Percentiles rank a stretch among this genome's conserved stretches.
Evolutionary conservation across 352 stramenopile species (phyloP).

Genomic region (Bremia lactucae): DNA sequence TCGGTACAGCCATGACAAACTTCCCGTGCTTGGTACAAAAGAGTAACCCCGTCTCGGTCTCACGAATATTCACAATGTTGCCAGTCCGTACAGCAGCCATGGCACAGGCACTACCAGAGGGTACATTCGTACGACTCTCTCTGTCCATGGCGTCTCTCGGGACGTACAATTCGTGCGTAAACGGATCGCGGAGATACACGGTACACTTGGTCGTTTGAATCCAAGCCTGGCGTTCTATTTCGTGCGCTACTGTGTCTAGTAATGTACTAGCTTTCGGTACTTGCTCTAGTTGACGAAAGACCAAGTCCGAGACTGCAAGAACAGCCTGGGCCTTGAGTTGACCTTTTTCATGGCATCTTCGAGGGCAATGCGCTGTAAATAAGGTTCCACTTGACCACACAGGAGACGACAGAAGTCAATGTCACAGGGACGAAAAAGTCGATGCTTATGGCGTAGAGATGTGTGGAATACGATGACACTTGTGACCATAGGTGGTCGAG

Average conservation of each 20-base stretch:
- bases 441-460: conserved; percentile 3
- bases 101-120: conserved; percentile 31
- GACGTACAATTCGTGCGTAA: conserved; percentile 46
- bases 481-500: conserved; percentile 32
- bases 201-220: conserved; percentile 31
- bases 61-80: conserved; percentile 65
- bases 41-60: conserved; percentile 31
- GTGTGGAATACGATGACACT: conserved; percentile 51
- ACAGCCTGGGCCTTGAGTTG: conserved; percentile 58
- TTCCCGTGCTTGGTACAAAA: conserved; percentile 17
- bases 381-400: conserved; percentile 41
- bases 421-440: conserved; percentile 38
- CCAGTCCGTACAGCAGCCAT: conserved; percentile 52
- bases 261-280: conserved; percentile 50
- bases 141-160: conserved; percentile 30
- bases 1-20: conserved; percentile 68
- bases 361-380: conserved; percentile 43
- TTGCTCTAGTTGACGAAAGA: conserved; percentile 55
- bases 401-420: conserved; percentile 43
- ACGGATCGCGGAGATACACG: conserved; percentile 53
- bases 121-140: conserved; percentile 41
- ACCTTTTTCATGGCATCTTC: conserved; percentile 47
- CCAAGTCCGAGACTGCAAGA: conserved; percentile 47
- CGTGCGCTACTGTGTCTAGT: conserved; percentile 22
- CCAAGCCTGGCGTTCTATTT: conserved; percentile 16